A percentile compares a stretch with the other conserved stretches of the same genome.
These are phyloP conservation scores for Wickerhamomyces hampshirensis DNA, from an alignment of 805 yeast species.

Conservation along the genomic window DNA sequence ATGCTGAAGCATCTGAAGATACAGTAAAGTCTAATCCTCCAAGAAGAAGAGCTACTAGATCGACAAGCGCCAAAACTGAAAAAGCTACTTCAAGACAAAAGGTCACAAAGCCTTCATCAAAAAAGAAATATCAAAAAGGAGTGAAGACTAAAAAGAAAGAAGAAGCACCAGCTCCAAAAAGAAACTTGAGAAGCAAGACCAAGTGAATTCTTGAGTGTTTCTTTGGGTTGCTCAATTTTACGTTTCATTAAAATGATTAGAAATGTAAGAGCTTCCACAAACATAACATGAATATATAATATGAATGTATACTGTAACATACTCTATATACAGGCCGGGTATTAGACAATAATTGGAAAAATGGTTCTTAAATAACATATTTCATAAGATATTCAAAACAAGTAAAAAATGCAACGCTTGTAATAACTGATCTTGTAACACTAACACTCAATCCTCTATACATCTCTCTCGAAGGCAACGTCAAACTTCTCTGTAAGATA, in stretches of 20 bases:
- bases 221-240: no score
- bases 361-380: conserved; percentile 34
- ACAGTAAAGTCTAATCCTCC: background rate
- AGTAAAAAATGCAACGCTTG: conserved; percentile 73
- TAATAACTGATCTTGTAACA: conserved; percentile 61
- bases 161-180: background rate
- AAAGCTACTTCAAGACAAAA: conserved; percentile 4
- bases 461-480: conserved; percentile 44
- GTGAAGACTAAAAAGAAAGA: conserved; percentile 6
- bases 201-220: conserved; percentile 6
- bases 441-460: conserved; percentile 80
- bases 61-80: background rate
- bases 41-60: conserved; percentile 1
- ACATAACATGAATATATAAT: no score
- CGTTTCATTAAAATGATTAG: no score
- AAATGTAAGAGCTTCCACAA: no score
- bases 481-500: conserved; percentile 27
- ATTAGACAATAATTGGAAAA: no score
- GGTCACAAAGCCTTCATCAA: conserved; percentile 3
- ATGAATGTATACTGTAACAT: no score
- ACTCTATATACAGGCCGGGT: no score
- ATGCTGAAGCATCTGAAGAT: background rate
- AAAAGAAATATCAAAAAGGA: conserved; percentile 5
- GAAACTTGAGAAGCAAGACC: conserved; percentile 12
- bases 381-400: conserved; percentile 65